Evolutionary conservation across 2,329 filamentous ascomycete species (phyloP), one percentile per base, ranked within the genome.

Genomic region (Aspergillus sp.): DNA sequence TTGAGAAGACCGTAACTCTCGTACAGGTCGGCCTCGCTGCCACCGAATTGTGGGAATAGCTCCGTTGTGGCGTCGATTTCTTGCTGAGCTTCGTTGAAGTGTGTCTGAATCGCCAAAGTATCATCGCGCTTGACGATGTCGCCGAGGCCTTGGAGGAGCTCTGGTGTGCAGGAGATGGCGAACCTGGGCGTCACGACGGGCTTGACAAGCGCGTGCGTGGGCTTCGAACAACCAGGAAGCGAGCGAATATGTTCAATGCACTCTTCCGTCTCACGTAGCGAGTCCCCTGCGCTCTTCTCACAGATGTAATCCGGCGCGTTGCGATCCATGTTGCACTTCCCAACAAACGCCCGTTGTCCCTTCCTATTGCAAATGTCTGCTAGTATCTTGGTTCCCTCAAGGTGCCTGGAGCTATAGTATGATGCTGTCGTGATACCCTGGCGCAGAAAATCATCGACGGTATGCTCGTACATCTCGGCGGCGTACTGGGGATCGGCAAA

Each of bases 11-110:
- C 81, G 61, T 82, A 87, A 64, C 79, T 71, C 9, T 79, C 75
- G 68, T 90, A 90, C 3, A 90, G 76, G 57, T 88, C 85, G 0
- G 81, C 84, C 71, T 90, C 87, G 57, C 80, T 85, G 2, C 69
- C 66, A 54, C 86, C 86, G 0, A 79, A 72, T 0, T 52, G 31
- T 5, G 86, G 85, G 66, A 88, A 89, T 2, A 90, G 74, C 0
- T 78, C 71, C 7, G 72, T 74, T 0, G 87, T 89, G 22, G 82
- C 81, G 1, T 77, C 65, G 57, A 88, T 85, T 71, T 90, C 87
- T 62, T 87, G 83, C 67, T 81, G 77, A 0, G 87, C 86, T 69
- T 90, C 87, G 72, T 88, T 86, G 77, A 90, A 89, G 71, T 90
- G 88, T 3, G 87, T 89, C 73, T 90, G 87, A 34, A 91, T 84